phyloP scores from a whole-genome alignment of 768 basidiomycete species.

The Boletales sp. region DNA sequence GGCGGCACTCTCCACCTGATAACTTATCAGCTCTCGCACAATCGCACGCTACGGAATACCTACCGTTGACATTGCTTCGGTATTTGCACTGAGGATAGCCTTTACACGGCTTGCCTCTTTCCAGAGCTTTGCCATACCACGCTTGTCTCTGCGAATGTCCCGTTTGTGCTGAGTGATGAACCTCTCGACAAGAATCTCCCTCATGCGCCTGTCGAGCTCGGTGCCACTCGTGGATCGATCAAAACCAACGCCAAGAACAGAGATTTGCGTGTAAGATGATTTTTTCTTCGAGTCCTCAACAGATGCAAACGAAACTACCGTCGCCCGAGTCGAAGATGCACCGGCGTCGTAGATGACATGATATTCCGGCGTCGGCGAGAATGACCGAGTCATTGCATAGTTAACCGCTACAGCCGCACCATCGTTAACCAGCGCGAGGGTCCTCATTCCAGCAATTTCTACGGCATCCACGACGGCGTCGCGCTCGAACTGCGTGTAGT shows the following conservation, averaged over 20 bases:
- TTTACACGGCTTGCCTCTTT: slow-evolving; percentile 93
- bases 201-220: slow-evolving; percentile 79
- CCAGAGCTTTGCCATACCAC: slow-evolving; percentile 90
- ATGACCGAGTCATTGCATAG: slow-evolving; percentile 94
- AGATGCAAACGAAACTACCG: slow-evolving; percentile 63
- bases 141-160: slow-evolving; percentile 68
- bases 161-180: slow-evolving; percentile 72
- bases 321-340: slow-evolving; percentile 76
- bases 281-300: slow-evolving; percentile 48
- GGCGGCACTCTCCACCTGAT: slow-evolving; percentile 79
- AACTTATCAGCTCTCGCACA: slow-evolving; percentile 1
- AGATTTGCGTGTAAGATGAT: slow-evolving; percentile 61
- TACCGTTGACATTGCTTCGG: slow-evolving; percentile 71
- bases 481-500: slow-evolving; percentile 87
- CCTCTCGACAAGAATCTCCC: slow-evolving; percentile 71
- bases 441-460: slow-evolving; percentile 84
- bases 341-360: slow-evolving; percentile 96
- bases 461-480: slow-evolving; percentile 90
- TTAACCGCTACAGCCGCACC: slow-evolving; percentile 95
- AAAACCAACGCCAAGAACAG: slow-evolving; percentile 78
- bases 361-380: slow-evolving; percentile 66
- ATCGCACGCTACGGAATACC: slow-evolving; percentile 19
- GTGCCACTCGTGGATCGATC: slow-evolving; percentile 74
- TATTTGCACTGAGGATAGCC: slow-evolving; percentile 89
- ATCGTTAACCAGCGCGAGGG: slow-evolving; percentile 85